Conservation (phyloP, 768 basidiomycete species). For the Ramaria sp. region DNA sequence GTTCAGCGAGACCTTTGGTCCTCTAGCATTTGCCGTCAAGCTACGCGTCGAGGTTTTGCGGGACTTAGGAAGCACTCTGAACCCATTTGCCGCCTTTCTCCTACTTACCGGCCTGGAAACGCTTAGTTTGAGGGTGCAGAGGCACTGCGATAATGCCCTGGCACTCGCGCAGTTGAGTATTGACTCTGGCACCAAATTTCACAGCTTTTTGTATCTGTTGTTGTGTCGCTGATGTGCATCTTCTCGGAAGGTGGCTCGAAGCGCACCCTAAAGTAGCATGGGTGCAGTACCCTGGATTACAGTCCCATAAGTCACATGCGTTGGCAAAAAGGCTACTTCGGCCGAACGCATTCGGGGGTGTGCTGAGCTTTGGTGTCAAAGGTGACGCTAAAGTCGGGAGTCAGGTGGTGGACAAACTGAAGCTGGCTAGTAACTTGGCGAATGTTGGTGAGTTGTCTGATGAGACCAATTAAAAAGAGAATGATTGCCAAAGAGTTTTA, state of each 20-base stretch:
- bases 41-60: constrained; percentile 55
- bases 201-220: too few species aligned
- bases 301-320: constrained; percentile 47
- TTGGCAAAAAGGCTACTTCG: constrained; percentile 49
- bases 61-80: constrained; percentile 54
- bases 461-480: not conserved
- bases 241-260: constrained; percentile 36
- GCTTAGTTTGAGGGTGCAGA: constrained; percentile 55
- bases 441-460: constrained; percentile 19
- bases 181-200: not conserved
- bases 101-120: constrained; percentile 76
- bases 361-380: constrained; percentile 70
- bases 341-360: constrained; percentile 50
- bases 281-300: constrained; percentile 72
- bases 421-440: constrained; percentile 60
- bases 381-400: constrained; percentile 40
- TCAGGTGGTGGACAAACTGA: constrained; percentile 58
- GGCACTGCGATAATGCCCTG: constrained; percentile 64
- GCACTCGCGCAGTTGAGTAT: constrained; percentile 37
- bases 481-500: not conserved
- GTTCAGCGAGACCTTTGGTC: constrained; percentile 57
- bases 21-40: constrained; percentile 53
- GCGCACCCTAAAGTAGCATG: constrained; percentile 57
- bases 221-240: not conserved
- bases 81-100: constrained; percentile 66